Conservation (phyloP, 1,284 basidiomycete genomes). For the Cryptococcus jaspeensis region DNA sequence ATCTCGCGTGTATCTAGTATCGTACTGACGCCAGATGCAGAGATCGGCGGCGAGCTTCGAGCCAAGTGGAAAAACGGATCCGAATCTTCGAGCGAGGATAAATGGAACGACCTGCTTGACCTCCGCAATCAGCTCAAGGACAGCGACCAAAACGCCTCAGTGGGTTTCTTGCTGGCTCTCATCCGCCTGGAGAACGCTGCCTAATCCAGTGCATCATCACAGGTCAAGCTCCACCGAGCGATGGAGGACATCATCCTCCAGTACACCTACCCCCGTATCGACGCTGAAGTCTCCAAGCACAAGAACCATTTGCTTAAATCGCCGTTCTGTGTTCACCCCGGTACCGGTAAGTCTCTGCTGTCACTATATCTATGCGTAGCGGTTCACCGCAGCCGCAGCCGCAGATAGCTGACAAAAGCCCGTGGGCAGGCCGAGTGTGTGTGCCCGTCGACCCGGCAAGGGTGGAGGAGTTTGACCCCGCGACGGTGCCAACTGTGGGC, state of each 20-base stretch:
- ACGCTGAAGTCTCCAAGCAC: constrained; percentile 95
- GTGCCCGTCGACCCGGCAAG: constrained; percentile 80
- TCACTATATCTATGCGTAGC: not conserved
- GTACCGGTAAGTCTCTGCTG: constrained; percentile 59
- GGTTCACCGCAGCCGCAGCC: not conserved
- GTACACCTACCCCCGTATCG: constrained; percentile 94
- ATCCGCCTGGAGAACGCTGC: not conserved
- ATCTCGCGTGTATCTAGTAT: not conserved
- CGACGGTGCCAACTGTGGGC: constrained; percentile 77
- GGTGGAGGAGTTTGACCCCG: constrained; percentile 85
- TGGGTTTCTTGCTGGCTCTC: not conserved
- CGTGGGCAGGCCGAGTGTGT: constrained; percentile 72
- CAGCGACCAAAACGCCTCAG: not conserved
- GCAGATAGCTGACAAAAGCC: constrained; percentile 2
- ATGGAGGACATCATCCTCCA: constrained; percentile 87
- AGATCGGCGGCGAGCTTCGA: constrained; percentile 56
- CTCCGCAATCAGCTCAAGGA: too few species aligned
- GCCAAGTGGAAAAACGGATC: constrained; percentile 65
- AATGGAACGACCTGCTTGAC: constrained; percentile 66
- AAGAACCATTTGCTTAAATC: constrained; percentile 97
- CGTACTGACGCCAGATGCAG: constrained; percentile 21
- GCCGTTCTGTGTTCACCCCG: constrained; percentile 95
- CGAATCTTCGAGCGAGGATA: constrained; percentile 60
- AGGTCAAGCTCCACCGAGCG: constrained; percentile 50
- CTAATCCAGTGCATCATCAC: not conserved